Conservation (phyloP, 2,329 filamentous ascomycete species). For the Tolypocladium guangdongense region DNA sequence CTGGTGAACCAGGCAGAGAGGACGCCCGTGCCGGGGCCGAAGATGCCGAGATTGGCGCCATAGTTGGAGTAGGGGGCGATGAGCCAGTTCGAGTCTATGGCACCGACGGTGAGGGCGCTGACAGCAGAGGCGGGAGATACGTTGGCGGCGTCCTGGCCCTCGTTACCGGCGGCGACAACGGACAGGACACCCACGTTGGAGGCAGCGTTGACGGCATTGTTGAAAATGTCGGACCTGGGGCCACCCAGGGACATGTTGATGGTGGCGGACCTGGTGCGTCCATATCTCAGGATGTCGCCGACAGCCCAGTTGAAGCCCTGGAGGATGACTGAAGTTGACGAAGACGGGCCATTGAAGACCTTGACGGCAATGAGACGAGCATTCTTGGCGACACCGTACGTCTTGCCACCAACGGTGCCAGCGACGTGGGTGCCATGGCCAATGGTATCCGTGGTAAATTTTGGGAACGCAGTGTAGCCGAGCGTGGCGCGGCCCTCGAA, state of each 20-base stretch:
- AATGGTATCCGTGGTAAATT: slow-evolving; percentile 15
- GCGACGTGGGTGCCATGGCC: slow-evolving; percentile 33
- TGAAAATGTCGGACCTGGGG: slow-evolving; percentile 31
- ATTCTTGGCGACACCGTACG: slow-evolving; percentile 32
- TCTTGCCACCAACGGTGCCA: slow-evolving; percentile 23
- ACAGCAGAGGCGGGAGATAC: slow-evolving; percentile 20
- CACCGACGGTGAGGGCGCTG: slow-evolving; percentile 21
- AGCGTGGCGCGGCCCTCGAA: slow-evolving; percentile 39
- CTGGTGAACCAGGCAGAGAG: slow-evolving; percentile 35
- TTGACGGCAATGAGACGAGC: slow-evolving; percentile 33
- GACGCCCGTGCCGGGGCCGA: slow-evolving; percentile 36
- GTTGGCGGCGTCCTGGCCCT: slow-evolving; percentile 16
- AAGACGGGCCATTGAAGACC: slow-evolving; percentile 24
- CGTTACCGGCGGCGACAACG: slow-evolving; percentile 45
- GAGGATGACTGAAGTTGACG: slow-evolving; percentile 19
- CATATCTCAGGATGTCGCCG: slow-evolving; percentile 30
- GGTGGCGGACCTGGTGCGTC: slow-evolving; percentile 29
- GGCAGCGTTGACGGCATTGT: slow-evolving; percentile 35
- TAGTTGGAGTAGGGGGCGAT: slow-evolving; percentile 40
- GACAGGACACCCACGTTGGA: slow-evolving; percentile 35
- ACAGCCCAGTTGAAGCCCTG: slow-evolving; percentile 30
- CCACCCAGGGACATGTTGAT: slow-evolving; percentile 48
- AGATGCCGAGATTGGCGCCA: slow-evolving; percentile 36
- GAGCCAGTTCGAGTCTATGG: slow-evolving; percentile 24
- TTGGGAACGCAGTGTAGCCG: slow-evolving; percentile 14